A percentile compares a stretch with the other conserved stretches of the same genome.
These are phyloP conservation scores for Candida vartiovaarae DNA, from an alignment of 805 yeast species.

Conservation along the genomic window DNA sequence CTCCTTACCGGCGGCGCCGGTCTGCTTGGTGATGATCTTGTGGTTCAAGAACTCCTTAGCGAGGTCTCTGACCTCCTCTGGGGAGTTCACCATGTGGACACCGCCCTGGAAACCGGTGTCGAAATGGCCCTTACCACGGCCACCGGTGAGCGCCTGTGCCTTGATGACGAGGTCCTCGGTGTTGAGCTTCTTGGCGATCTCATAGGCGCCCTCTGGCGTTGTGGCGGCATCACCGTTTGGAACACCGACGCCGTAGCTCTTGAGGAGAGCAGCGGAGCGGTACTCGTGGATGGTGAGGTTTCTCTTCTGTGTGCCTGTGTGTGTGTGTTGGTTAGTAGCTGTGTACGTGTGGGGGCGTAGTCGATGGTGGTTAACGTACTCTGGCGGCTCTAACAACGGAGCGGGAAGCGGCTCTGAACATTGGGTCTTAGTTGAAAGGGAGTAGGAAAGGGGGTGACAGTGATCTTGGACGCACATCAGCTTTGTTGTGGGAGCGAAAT, in stretches of 20 bases:
- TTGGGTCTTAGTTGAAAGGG: not conserved
- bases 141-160: slow-evolving; percentile 99
- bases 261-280: slow-evolving; percentile 86
- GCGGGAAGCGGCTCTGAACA: slow-evolving; percentile 12
- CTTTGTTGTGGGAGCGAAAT: too few species aligned
- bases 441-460: not conserved
- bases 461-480: too few species aligned
- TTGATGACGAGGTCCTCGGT: slow-evolving; percentile 85
- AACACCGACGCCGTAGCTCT: slow-evolving; percentile 76
- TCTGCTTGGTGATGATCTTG: slow-evolving; percentile 94
- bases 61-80: slow-evolving; percentile 80
- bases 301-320: slow-evolving; percentile 39
- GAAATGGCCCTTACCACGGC: slow-evolving; percentile 98
- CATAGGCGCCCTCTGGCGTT: slow-evolving; percentile 81
- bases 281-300: slow-evolving; percentile 88
- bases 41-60: slow-evolving; percentile 88
- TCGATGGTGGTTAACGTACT: slow-evolving; percentile 3
- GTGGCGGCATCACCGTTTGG: slow-evolving; percentile 90
- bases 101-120: slow-evolving; percentile 96
- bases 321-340: slow-evolving; percentile 1
- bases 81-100: slow-evolving; percentile 79
- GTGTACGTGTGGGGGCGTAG: not conserved
- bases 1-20: slow-evolving; percentile 95
- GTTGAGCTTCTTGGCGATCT: slow-evolving; percentile 69
- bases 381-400: slow-evolving; percentile 10